Percentiles rank a stretch among this genome's conserved stretches.
phyloP scores from a whole-genome alignment of 306 rosid species.

The Luffa aegyptiaca region DNA sequence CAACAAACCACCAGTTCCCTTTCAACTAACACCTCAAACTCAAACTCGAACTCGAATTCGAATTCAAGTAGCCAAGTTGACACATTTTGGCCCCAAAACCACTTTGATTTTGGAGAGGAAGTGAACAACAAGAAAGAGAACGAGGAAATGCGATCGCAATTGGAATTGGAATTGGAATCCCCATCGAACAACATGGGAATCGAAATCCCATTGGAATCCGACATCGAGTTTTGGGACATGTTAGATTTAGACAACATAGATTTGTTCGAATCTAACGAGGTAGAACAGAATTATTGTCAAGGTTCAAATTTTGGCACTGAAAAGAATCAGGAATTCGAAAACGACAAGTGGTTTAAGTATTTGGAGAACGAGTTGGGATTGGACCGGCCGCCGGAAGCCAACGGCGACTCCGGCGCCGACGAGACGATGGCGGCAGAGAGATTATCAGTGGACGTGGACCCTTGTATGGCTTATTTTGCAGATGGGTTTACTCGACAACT shows the following conservation, averaged over 20 bases:
- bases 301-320: constrained; percentile 17
- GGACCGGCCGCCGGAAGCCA: constrained; percentile 9
- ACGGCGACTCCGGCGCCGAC: constrained; percentile 12
- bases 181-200: not conserved
- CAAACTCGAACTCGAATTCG: constrained; percentile 11
- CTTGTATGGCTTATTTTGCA: not conserved
- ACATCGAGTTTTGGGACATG: constrained; percentile 58
- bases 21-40: constrained; percentile 14
- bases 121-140: not conserved
- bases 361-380: constrained; percentile 56
- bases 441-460: not conserved
- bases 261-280: constrained; percentile 8
- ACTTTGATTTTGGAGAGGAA: not conserved
- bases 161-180: constrained; percentile 13
- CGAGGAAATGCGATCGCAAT: not conserved
- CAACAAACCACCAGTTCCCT: constrained; percentile 13
- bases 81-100: constrained; percentile 7
- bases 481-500: not conserved
- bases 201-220: constrained; percentile 35
- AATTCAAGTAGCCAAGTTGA: constrained; percentile 24
- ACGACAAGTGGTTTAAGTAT: constrained; percentile 34
- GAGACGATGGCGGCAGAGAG: not conserved
- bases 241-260: constrained; percentile 29
- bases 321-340: constrained; percentile 16
- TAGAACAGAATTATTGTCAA: not conserved